Evolutionary conservation across 345 rosid genomes (phyloP).

Genomic region (Cardamine resedifolia): DNA sequence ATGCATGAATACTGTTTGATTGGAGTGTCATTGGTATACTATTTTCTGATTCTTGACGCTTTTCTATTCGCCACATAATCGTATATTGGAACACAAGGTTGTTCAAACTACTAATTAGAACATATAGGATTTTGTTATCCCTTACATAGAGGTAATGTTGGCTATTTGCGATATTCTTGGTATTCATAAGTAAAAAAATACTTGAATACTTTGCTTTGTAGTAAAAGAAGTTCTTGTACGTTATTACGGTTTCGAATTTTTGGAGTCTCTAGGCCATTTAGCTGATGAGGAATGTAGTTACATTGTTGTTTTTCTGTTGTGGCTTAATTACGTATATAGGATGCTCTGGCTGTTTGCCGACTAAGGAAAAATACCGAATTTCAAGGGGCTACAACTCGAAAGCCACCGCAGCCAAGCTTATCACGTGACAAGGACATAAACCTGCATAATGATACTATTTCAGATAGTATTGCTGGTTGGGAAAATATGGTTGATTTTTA

Average conservation of each 20-base stretch:
- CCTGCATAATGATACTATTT: neutral
- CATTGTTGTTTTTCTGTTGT: neutral
- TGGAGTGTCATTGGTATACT: slow-evolving; percentile 57
- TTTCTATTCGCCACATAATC: neutral
- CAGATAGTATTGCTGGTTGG: slow-evolving; percentile 20
- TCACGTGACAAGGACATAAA: slow-evolving; percentile 15
- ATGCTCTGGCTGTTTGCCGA: slow-evolving; percentile 76
- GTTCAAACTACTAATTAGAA: neutral
- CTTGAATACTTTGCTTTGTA: neutral
- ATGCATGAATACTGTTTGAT: slow-evolving; percentile 82
- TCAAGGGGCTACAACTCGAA: slow-evolving; percentile 35
- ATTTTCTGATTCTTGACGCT: neutral
- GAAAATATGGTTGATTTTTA: slow-evolving; percentile 35
- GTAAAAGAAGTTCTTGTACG: neutral
- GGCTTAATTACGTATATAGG: slow-evolving; percentile 50
- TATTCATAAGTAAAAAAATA: neutral
- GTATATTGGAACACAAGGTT: neutral
- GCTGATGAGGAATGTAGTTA: neutral
- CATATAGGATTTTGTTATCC: neutral
- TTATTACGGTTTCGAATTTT: neutral
- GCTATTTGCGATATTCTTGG: neutral
- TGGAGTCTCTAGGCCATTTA: neutral
- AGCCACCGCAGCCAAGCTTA: slow-evolving; percentile 16
- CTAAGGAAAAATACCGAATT: slow-evolving; percentile 63
- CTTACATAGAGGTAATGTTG: neutral